These are phyloP conservation scores for Neurospora sp. DNA, from an alignment of 495 filamentous ascomycete genomes.

Conservation along the genomic window DNA sequence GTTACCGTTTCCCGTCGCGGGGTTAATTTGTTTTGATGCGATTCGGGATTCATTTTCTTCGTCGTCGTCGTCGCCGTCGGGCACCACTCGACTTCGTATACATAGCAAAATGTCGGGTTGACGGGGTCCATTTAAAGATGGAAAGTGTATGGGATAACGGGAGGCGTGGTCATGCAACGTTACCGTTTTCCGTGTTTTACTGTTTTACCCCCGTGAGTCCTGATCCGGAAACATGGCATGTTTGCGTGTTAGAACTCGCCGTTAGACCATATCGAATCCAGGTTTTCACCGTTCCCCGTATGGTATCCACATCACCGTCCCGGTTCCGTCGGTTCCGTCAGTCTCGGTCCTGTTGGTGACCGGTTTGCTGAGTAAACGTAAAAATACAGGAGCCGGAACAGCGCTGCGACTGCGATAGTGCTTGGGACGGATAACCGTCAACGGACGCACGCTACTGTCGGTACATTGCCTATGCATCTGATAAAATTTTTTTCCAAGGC, in stretches of 20 bases:
- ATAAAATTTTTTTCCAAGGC: neutral
- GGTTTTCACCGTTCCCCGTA: neutral
- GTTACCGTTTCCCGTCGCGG: neutral
- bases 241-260: neutral
- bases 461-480: neutral
- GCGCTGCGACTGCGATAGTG: neutral
- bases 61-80: neutral
- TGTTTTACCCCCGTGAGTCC: neutral
- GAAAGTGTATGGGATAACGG: neutral
- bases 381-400: neutral
- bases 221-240: neutral
- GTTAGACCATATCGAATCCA: neutral
- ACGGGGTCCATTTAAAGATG: neutral
- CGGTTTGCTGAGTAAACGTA: neutral
- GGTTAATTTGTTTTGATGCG: neutral
- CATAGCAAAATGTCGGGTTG: neutral
- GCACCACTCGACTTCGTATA: neutral
- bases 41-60: neutral
- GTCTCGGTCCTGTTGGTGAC: neutral
- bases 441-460: neutral
- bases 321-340: neutral
- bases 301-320: neutral
- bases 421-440: neutral
- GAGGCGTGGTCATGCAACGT: neutral
- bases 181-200: neutral